Evolutionary conservation across 352 stramenopile species (phyloP).

Genomic region (Nothophytophthora sp.): DNA sequence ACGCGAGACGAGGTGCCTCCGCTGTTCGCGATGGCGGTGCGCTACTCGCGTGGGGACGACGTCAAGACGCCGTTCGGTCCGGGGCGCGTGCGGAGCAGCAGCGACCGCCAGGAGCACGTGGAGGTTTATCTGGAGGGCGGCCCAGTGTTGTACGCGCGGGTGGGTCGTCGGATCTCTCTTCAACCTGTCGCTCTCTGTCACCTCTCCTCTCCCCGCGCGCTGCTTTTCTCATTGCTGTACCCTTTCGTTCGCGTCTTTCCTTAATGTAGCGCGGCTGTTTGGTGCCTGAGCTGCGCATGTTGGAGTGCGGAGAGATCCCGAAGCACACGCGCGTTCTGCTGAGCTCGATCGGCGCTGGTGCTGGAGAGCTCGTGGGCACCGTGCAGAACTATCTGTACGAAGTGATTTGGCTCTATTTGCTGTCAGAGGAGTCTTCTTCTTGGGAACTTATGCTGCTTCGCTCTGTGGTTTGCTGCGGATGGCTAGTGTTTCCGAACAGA

Average conservation of each 20-base stretch:
- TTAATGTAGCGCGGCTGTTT: slow-evolving; percentile 45
- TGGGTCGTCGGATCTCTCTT: slow-evolving; percentile 13
- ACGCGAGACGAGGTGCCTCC: slow-evolving; percentile 46
- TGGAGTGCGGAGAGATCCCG: slow-evolving; percentile 70
- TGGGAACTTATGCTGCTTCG: not conserved
- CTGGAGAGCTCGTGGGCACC: not conserved
- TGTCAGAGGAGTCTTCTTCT: not conserved
- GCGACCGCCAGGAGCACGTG: slow-evolving; percentile 54
- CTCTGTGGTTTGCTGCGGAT: not conserved
- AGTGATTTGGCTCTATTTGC: no score
- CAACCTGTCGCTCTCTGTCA: not conserved
- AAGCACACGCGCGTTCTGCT: slow-evolving; percentile 45
- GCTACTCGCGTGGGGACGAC: slow-evolving; percentile 59
- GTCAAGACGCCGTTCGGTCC: slow-evolving; percentile 71
- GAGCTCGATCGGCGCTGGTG: not conserved
- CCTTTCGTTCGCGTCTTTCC: not conserved
- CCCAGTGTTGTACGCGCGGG: slow-evolving; percentile 57
- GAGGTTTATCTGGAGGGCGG: slow-evolving; percentile 50
- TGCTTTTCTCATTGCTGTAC: slow-evolving; percentile 4
- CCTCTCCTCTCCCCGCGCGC: not conserved
- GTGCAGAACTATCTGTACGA: slow-evolving; percentile 32
- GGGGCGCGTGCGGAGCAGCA: slow-evolving; percentile 44
- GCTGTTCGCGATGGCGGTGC: slow-evolving; percentile 72
- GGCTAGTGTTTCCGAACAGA: slow-evolving; percentile 27
- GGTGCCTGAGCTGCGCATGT: slow-evolving; percentile 66